Evolutionary conservation across 2,329 filamentous ascomycete species (phyloP), one percentile per base, ranked within the genome.

Genomic region (Penicillium sp.): DNA sequence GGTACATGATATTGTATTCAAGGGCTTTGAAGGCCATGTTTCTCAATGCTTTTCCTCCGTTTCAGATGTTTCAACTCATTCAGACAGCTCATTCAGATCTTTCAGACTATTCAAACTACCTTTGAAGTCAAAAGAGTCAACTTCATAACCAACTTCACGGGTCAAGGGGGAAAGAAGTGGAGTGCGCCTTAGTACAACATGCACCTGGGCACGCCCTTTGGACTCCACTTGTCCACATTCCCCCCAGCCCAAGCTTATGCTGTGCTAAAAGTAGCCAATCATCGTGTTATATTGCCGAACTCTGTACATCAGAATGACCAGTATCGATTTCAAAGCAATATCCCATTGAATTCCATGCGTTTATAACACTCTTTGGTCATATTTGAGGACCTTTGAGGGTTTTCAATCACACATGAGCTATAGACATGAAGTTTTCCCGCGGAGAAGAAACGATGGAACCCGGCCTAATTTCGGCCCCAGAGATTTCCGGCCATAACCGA

Each of bases 401-500:
- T 31, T 15, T 31, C 35, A 45, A 31, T 38, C 41, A 12, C 8
- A 25, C 21, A 17, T 39, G 15, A 41, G 2, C 38, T 25, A 23
- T 36, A 29, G 47, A 27, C 6, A 31, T 33, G 29, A 8, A 45
- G 23, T 63, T 65, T 63, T 63, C 50, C 63, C 60, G 57, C 57
- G 61, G 59, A 60, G 33, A 62, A 60, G 15, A 29, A 25, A 59
- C 39, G 39, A 50, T 43, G 55, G 47, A 55, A 61, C 52, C 39
- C 53, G 49, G n/a, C 27, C 48, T 49, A 42, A 36, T 17, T 33
- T 57, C 52, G 55, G 62, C 55, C 55, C 65, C 65, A 67, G 63
- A 67, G 56, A 33, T 67, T 67, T 65, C 65, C 65, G 63, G 38
- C 57, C 63, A 36, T 67, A 66, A 55, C 65, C 65, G 65, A 58